Evolutionary conservation across 345 rosid genomes (phyloP).

Genomic region (thale cress (Arabidopsis thaliana)): DNA sequence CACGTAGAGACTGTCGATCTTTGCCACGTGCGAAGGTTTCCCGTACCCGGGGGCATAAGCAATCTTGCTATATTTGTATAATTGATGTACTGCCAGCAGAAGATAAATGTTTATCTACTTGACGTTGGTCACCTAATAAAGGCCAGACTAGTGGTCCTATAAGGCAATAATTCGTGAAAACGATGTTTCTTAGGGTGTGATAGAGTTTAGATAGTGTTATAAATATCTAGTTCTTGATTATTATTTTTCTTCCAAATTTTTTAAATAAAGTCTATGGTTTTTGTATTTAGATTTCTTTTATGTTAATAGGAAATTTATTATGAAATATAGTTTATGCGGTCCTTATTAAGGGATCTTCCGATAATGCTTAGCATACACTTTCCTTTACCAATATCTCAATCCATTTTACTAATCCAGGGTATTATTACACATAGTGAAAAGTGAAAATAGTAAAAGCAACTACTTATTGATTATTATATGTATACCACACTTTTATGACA

Average conservation of each 20-base stretch:
- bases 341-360: background rate
- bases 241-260: background rate
- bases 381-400: background rate
- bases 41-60: background rate
- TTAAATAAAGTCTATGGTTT: background rate
- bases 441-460: background rate
- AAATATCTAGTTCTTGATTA: background rate
- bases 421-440: background rate
- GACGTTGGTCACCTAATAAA: background rate
- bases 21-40: background rate
- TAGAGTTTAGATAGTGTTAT: background rate
- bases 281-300: background rate
- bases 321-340: background rate
- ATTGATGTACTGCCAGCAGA: background rate
- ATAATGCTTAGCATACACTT: background rate
- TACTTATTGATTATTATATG: background rate
- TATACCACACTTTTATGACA: background rate
- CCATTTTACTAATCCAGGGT: background rate
- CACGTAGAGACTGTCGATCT: background rate
- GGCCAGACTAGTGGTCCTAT: background rate
- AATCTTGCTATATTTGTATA: background rate
- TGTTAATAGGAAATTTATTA: background rate
- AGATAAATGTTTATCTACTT: background rate
- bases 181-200: background rate
- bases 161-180: background rate